Evolutionary conservation across 2,329 filamentous ascomycete genomes (phyloP).

Genomic region (Clonostachys solani): DNA sequence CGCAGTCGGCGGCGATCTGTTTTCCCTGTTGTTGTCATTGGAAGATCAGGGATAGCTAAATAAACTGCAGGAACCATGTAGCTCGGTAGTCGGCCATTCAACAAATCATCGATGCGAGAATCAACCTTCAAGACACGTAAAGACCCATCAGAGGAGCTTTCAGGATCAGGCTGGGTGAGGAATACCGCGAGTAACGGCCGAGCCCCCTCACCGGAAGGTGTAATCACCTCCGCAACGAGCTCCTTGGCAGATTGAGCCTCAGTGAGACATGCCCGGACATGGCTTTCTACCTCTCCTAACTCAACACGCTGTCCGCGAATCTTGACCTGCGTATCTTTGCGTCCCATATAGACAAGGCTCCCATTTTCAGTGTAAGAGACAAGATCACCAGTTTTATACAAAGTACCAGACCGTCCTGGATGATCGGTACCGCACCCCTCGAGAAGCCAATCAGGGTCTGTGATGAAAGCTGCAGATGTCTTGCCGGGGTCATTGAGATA

Average conservation of each 20-base stretch:
- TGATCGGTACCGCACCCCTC: conserved; percentile 13
- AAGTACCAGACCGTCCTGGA: conserved; percentile 37
- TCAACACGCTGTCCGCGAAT: conserved; percentile 55
- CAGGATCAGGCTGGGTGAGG: not conserved
- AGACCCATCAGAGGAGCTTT: not conserved
- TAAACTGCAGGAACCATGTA: conserved; percentile 5
- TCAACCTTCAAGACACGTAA: not conserved
- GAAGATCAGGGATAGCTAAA: not conserved
- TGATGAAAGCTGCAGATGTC: conserved; percentile 23
- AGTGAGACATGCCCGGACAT: not conserved
- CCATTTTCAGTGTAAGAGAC: conserved; percentile 20
- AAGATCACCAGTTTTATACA: conserved; percentile 9
- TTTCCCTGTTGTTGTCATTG: conserved; percentile 1
- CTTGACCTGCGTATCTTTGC: conserved; percentile 53
- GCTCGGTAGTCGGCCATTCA: not conserved
- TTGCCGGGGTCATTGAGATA: conserved; percentile 12
- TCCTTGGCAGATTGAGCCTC: not conserved
- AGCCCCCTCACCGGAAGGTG: not conserved
- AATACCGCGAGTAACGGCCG: not conserved
- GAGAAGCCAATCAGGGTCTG: conserved; percentile 23
- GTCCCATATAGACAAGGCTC: conserved; percentile 34
- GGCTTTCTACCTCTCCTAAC: conserved; percentile 24
- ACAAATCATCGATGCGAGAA: not conserved
- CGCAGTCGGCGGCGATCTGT: not conserved
- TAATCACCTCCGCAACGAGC: conserved; percentile 4